Percentiles rank a stretch among this genome's conserved stretches.
These are phyloP conservation scores for Aureobasidium sp. DNA, from an alignment of 2,329 filamentous ascomycete species.

Conservation along the genomic window DNA sequence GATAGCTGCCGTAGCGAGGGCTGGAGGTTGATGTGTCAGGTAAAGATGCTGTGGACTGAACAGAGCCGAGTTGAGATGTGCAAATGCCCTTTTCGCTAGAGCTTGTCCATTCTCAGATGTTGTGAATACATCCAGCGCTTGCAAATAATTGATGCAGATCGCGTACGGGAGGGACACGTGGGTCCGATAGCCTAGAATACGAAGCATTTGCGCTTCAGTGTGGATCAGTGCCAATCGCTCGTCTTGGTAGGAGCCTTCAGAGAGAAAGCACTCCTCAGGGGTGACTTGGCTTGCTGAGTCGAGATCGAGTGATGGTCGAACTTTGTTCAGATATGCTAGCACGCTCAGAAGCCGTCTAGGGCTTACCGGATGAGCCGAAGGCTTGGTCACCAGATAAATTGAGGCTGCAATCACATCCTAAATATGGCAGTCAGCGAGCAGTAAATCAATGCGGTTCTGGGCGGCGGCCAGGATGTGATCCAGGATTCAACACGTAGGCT, in stretches of 20 bases:
- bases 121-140: constrained; percentile 66
- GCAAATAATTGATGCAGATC: constrained; percentile 83
- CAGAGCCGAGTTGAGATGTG: constrained; percentile 78
- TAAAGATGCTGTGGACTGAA: constrained; percentile 84
- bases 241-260: constrained; percentile 62
- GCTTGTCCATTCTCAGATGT: constrained; percentile 34
- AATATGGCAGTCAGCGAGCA: constrained; percentile 7
- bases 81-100: constrained; percentile 58
- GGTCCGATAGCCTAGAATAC: constrained; percentile 69
- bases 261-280: constrained; percentile 22
- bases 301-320: constrained; percentile 39
- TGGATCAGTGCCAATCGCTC: constrained; percentile 58
- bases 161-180: constrained; percentile 80
- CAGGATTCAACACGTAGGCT: background rate
- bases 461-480: background rate
- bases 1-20: constrained; percentile 77
- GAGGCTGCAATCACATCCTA: constrained; percentile 75
- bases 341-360: constrained; percentile 76
- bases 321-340: constrained; percentile 69
- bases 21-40: constrained; percentile 81
- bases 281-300: background rate
- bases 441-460: background rate
- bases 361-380: constrained; percentile 67
- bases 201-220: constrained; percentile 71
- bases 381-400: constrained; percentile 74